A percentile compares a stretch with the other conserved stretches of the same genome.
phyloP scores from a whole-genome alignment of 2,329 filamentous ascomycete genomes.

The Monascus ruber region DNA sequence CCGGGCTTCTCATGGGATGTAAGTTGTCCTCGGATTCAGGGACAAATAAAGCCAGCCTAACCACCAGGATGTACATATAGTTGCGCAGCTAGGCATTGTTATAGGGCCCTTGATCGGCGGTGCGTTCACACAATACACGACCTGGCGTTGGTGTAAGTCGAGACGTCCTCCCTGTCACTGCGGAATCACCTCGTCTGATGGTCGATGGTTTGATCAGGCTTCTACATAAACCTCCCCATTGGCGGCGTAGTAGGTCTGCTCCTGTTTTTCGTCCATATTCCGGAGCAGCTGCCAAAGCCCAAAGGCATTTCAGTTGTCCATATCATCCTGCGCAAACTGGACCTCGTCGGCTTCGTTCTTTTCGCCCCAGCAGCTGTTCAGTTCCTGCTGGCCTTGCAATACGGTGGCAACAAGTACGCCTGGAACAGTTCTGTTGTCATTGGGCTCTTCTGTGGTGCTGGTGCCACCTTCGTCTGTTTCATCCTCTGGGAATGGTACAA shows the following conservation, averaged over 20 bases:
- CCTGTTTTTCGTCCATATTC: conserved; percentile 13
- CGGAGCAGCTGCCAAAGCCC: conserved; percentile 6
- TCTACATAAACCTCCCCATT: conserved; percentile 32
- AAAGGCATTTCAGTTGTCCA: conserved; percentile 3
- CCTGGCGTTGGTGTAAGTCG: conserved; percentile 15
- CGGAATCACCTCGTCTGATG: background rate
- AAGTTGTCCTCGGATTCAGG: conserved; percentile 2
- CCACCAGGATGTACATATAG: conserved; percentile 1
- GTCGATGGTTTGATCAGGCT: conserved; percentile 8
- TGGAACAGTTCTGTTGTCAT: conserved; percentile 34
- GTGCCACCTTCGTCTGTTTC: conserved; percentile 26
- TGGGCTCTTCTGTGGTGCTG: conserved; percentile 36
- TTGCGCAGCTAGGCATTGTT: conserved; percentile 24
- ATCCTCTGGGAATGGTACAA: conserved; percentile 26
- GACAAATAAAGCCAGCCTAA: background rate
- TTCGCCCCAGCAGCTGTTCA: conserved; percentile 25
- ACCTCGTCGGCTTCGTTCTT: conserved; percentile 11
- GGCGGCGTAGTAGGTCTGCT: conserved; percentile 22
- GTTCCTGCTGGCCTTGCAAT: conserved; percentile 38
- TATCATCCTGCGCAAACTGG: conserved; percentile 7
- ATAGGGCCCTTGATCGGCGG: conserved; percentile 23
- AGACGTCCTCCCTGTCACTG: too few relatives aligned
- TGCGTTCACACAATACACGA: conserved; percentile 25
- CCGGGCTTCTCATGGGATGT: conserved; percentile 14
- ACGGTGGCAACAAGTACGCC: conserved; percentile 26